Conservation (phyloP, 176 grass and related monocot genomes). For the Triticum dicoccoides region DNA sequence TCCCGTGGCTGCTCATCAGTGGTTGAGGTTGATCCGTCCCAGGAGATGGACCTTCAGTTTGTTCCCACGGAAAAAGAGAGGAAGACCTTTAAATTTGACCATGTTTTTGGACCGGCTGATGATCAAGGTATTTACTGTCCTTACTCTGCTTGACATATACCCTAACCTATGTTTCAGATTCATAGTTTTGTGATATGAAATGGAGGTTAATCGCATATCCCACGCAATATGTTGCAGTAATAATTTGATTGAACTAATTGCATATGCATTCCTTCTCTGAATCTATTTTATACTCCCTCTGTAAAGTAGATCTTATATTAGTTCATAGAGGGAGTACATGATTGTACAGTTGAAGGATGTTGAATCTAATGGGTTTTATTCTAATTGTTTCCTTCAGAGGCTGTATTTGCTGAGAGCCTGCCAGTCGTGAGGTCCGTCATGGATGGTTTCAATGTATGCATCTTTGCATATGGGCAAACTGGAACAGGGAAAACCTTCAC, state of each 20-base stretch:
- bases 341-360: neutral
- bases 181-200: neutral
- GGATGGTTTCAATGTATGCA: conserved; percentile 97
- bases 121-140: conserved; percentile 56
- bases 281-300: neutral
- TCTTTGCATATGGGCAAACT: conserved; percentile 95
- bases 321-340: neutral
- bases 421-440: conserved; percentile 78
- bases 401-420: conserved; percentile 68
- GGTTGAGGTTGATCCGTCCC: conserved; percentile 55
- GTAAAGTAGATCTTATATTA: too few relatives aligned
- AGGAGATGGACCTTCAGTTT: conserved; percentile 66
- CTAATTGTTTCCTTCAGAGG: conserved; percentile 48
- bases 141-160: neutral
- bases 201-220: neutral
- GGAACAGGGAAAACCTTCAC: conserved; percentile 95
- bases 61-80: conserved; percentile 54
- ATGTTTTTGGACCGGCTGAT: conserved; percentile 64
- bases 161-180: neutral
- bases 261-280: neutral
- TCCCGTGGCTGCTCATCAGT: conserved; percentile 54
- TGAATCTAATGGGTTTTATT: conserved; percentile 22
- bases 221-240: neutral
- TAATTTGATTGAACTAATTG: neutral
- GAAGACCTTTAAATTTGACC: conserved; percentile 81